Conservation (phyloP, 106 monocot species). For the Platanthera guangdongensis region DNA sequence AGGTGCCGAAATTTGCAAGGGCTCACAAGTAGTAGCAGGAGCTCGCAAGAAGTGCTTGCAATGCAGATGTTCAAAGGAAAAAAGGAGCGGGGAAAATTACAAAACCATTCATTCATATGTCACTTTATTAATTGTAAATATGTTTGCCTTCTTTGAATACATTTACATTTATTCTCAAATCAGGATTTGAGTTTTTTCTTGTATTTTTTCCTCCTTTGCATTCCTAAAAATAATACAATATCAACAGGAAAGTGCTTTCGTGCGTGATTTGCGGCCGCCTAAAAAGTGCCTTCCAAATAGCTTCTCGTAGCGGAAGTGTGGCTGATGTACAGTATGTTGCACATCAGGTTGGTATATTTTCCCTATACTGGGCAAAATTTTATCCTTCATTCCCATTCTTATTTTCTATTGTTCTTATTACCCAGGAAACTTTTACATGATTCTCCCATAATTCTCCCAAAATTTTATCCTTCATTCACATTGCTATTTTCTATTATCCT, state of each 20-base stretch:
- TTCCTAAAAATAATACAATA: not conserved
- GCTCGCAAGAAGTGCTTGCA: too few species aligned
- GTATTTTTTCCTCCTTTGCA: not conserved
- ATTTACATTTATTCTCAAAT: too few species aligned
- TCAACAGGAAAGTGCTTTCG: conserved; percentile 84
- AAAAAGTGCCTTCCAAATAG: conserved; percentile 93
- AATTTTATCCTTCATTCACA: not conserved
- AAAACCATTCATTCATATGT: not conserved
- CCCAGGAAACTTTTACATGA: not conserved
- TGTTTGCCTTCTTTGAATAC: not conserved
- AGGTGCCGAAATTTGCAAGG: too few species aligned
- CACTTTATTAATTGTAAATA: not conserved
- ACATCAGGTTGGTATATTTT: conserved; percentile 53
- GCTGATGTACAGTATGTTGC: conserved; percentile 99
- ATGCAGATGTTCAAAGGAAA: too few species aligned
- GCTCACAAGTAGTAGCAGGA: too few species aligned
- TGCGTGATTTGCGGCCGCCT: conserved; percentile 93
- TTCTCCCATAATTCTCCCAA: not conserved
- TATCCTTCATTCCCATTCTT: not conserved
- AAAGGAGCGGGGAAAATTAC: too few species aligned
- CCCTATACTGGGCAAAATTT: not conserved
- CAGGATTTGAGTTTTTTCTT: not conserved
- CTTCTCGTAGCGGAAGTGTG: conserved; percentile 86
- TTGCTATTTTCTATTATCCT: not conserved
- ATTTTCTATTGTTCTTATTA: not conserved